Percentiles rank a stretch among this genome's conserved stretches.
These are phyloP conservation scores for Schoenoplectus tabernaemontani DNA, from an alignment of 202 grass and related monocot genomes.

Conservation along the genomic window DNA sequence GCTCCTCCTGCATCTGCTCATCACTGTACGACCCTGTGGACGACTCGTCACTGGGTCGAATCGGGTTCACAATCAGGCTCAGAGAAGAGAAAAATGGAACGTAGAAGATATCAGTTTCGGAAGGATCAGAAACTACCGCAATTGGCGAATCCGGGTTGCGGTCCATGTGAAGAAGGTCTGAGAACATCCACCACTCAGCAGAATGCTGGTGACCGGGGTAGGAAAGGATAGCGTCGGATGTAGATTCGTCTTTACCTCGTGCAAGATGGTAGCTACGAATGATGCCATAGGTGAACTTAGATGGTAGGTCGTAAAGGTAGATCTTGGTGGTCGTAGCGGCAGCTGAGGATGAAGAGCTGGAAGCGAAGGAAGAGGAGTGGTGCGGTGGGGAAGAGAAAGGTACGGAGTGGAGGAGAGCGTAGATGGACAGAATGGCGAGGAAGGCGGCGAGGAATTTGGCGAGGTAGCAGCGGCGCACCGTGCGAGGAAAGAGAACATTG, in stretches of 20 bases:
- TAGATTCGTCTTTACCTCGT: constrained; percentile 9
- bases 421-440: constrained; percentile 31
- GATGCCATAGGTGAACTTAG: constrained; percentile 86
- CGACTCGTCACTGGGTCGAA: constrained; percentile 24
- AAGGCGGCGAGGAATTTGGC: constrained; percentile 33
- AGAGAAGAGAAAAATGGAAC: constrained; percentile 93
- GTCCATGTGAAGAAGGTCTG: constrained; percentile 35
- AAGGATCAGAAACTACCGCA: constrained; percentile 44
- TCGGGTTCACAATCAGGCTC: constrained; percentile 90
- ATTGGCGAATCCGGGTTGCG: constrained; percentile 30
- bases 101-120: constrained; percentile 78
- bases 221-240: constrained; percentile 32
- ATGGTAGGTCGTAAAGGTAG: constrained; percentile 67
- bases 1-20: constrained; percentile 70
- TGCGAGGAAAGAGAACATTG: constrained; percentile 28
- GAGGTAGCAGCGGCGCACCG: constrained; percentile 30
- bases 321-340: constrained; percentile 35
- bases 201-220: constrained; percentile 98
- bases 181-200: constrained; percentile 88
- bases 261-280: constrained; percentile 69
- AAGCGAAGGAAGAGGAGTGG: neutral
- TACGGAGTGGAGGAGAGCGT: constrained; percentile 47
- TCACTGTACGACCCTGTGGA: constrained; percentile 38
- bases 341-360: neutral
- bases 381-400: constrained; percentile 24